These are phyloP conservation scores for Cyclotella baltica DNA, from an alignment of 108 stramenopile genomes.

Conservation along the genomic window DNA sequence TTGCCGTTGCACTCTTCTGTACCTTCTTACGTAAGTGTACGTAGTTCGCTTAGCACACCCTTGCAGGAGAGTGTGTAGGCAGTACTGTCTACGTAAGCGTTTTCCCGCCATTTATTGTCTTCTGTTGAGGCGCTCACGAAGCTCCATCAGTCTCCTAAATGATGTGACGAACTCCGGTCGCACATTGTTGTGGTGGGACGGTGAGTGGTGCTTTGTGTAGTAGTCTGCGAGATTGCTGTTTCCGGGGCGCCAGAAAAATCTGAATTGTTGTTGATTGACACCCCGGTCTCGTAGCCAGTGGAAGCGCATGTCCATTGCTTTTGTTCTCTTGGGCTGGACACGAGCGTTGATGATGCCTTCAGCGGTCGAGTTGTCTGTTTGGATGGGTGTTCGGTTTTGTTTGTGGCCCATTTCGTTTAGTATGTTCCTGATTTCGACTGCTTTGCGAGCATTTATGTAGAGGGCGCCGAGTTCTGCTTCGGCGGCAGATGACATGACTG, in stretches of 20 bases:
- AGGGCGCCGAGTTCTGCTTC: background rate
- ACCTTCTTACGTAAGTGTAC: background rate
- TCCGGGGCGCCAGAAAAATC: background rate
- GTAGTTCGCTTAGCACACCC: background rate
- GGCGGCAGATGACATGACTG: background rate
- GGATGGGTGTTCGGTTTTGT: too few species aligned
- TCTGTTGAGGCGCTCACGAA: background rate
- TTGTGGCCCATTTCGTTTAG: too few species aligned
- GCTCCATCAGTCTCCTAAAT: background rate
- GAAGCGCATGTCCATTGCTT: too few species aligned
- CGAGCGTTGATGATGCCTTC: background rate
- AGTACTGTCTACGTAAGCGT: background rate
- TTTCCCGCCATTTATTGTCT: background rate
- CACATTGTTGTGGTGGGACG: background rate
- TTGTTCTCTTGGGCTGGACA: background rate
- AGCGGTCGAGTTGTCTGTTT: too few species aligned
- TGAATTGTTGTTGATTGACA: too few species aligned
- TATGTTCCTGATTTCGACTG: too few species aligned
- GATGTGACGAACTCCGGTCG: background rate
- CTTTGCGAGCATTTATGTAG: too few species aligned
- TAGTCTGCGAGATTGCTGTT: background rate
- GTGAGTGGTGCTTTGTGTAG: too few species aligned
- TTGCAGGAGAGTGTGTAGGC: background rate
- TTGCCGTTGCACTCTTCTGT: background rate
- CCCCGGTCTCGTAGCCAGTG: too few species aligned